These are phyloP conservation scores for Fusarium hainanense DNA, from an alignment of 2,329 filamentous ascomycete species.

Conservation along the genomic window DNA sequence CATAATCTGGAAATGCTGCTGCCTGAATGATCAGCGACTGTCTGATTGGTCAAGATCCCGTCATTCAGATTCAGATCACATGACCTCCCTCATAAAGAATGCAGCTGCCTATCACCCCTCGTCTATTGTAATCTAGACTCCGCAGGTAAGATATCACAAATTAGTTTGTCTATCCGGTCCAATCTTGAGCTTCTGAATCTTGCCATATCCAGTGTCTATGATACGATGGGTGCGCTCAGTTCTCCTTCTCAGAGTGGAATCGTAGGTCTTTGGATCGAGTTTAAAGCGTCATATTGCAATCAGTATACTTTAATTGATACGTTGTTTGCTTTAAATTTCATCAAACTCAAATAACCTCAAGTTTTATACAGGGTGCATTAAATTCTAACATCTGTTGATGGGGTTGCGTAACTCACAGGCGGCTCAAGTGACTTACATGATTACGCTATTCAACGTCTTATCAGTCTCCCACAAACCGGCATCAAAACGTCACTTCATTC, in stretches of 20 bases:
- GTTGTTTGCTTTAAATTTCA: not conserved
- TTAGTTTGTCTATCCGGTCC: slow-evolving; percentile 7
- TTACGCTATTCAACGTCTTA: not conserved
- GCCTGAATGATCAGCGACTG: slow-evolving; percentile 37
- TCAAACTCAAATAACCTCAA: no score
- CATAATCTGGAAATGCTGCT: slow-evolving; percentile 42
- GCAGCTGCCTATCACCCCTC: slow-evolving; percentile 29
- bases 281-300: not conserved
- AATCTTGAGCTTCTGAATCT: not conserved
- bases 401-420: no score
- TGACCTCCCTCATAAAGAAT: slow-evolving; percentile 12
- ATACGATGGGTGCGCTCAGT: not conserved
- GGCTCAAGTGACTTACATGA: not conserved
- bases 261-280: not conserved
- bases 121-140: not conserved
- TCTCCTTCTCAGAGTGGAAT: not conserved
- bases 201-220: not conserved
- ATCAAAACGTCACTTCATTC: not conserved
- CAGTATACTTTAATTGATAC: not conserved
- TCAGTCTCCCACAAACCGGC: not conserved
- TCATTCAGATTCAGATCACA: not conserved
- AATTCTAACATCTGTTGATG: no score
- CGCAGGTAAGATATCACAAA: not conserved
- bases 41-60: slow-evolving; percentile 24
- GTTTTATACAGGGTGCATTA: no score